Base-by-base conservation (phyloP, 352 stramenopile genomes). In the Saprolegnia diclina region DNA sequence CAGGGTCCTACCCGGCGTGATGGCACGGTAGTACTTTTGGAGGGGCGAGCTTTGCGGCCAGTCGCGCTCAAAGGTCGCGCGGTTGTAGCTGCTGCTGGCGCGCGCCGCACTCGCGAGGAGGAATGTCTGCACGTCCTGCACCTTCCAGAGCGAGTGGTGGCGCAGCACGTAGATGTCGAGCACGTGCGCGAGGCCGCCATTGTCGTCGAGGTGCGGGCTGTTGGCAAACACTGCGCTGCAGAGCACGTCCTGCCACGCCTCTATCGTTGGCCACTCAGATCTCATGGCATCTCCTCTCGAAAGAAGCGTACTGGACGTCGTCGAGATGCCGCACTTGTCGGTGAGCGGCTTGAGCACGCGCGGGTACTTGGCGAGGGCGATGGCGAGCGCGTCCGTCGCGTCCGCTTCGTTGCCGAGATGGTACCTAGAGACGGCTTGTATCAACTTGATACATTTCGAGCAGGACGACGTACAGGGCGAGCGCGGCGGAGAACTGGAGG, bases 71-170 rank as follows among this genome's bases (percentile, higher is more conserved):
- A 94, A 72, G 1, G 78, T 72, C 5, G 80, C 71, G 10, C 77
- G 53, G 53, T 59, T 69, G 63, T 69, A 69, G 18, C 29, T 89
- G 2, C 74, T 82, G 45, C 89, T 72, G 19, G 86, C 84, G 24
- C 88, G 79, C 48, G 91, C 77, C 5, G 86, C 86, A 46, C 78
- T 78, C 29, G 77, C 74, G 9, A 92, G 73, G 29, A 94, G 70
- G 62, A 94, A 92, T 18, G 24, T 64, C 67, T 93, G 83, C 40
- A 83, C 79, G 40, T 90, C 83, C 46, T 90, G 87, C 37, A 92
- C 83, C 72, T 94, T 94, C 86, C 86, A 94, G 1, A 94, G 66
- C 44, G 83, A 83, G 64, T 79, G 72, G 71, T 92, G 90, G 59
- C 86, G 85, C 50, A 78, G 81, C 13, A 92, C 79, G 74, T 94